Evolutionary conservation across 352 stramenopile genomes (phyloP), one percentile per base, ranked within the genome.

Genomic region (Phytophthora pini): DNA sequence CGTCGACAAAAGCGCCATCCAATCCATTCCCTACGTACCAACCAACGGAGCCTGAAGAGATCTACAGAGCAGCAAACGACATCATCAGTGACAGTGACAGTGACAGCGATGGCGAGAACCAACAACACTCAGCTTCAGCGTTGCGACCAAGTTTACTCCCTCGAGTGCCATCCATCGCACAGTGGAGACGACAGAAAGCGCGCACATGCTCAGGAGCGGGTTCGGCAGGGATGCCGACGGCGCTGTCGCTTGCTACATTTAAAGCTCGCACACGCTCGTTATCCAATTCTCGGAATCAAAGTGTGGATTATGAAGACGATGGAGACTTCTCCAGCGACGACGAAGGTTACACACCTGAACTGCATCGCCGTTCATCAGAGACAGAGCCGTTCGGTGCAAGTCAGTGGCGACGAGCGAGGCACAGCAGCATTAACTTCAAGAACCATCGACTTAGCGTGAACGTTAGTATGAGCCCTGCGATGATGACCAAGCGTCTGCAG

Each of bases 291-390:
- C 66, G 57, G 51, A 77, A 61, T 26, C 66, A 64, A 45, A 66
- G 32, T 29, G n/a, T 58, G 9, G 56, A 71, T 5, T 56, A 77
- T 22, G 70, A 61, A 68, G 60, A 87, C 40, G 75, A 77, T 26
- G 76, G 75, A 17, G 76, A 84, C 31, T 90, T 90, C 36, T 90
- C 82, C 3, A 87, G 80, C 55, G 80, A 89, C 26, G 76, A 88
- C 43, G 76, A 84, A 44, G 80, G 74, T 32, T 89, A 79, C 54
- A 70, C 56, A 39, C 70, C 59, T 32, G 69, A 66, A 65, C 40
- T 65, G 24, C 68, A 69, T 65, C 61, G 38, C 31, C 54, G 50
- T 8, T 52, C 40, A 15, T 70, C 51, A 36, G 47, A 73, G 46
- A 56, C 51, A 6, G 56, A 67, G 24, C 31, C 65, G 6, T 9